Conservation (phyloP, 2,329 filamentous ascomycete species). For the Neurospora crassa region DNA sequence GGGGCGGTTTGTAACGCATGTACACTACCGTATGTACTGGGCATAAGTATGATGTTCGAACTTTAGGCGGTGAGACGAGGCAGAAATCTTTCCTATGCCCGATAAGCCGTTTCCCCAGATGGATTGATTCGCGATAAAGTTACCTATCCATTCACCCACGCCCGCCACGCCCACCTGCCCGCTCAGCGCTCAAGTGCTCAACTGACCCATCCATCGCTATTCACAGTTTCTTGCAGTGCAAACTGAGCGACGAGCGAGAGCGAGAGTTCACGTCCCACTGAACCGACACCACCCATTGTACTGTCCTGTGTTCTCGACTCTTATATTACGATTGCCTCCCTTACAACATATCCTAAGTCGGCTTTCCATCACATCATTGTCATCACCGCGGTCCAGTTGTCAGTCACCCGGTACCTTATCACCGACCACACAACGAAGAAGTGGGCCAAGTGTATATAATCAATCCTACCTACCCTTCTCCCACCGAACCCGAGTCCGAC, state of each 20-base stretch:
- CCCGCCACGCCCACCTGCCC: not conserved
- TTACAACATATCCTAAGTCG: too few species aligned
- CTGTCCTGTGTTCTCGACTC: not conserved
- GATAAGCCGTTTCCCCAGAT: conserved; percentile 6
- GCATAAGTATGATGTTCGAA: not conserved
- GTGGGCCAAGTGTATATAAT: not conserved
- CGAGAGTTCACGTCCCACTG: not conserved
- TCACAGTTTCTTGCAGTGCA: not conserved
- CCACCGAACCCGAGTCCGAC: not conserved
- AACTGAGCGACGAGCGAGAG: not conserved
- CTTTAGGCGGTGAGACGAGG: conserved; percentile 26
- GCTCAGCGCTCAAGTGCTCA: not conserved
- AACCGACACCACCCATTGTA: not conserved
- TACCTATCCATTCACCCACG: not conserved
- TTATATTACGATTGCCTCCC: not conserved
- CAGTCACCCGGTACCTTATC: too few species aligned
- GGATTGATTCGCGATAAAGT: not conserved
- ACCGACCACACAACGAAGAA: too few species aligned
- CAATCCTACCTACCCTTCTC: not conserved
- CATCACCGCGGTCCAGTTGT: not conserved
- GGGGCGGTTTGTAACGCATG: not conserved
- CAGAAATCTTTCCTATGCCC: conserved; percentile 28
- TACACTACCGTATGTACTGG: too few species aligned
- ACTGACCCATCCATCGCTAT: not conserved
- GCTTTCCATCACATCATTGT: not conserved